A percentile compares a stretch with the other conserved stretches of the same genome.
Evolutionary conservation across 78 protist genomes (phyloP).

Genomic region (Cavenderia fasciculata): DNA sequence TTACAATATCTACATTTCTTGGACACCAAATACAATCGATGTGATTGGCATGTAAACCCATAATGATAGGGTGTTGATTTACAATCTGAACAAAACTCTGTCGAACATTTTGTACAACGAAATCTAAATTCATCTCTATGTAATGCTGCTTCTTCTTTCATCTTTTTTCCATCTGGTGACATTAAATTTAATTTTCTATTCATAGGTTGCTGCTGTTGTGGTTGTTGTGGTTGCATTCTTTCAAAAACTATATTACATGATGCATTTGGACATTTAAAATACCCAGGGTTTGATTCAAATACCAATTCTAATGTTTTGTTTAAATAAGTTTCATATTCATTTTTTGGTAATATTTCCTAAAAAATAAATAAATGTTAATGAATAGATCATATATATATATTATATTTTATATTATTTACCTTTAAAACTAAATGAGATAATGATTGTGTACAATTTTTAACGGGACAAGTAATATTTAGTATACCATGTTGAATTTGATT

Average conservation of each 20-base stretch:
- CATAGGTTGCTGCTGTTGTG: not conserved
- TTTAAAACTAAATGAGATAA: conserved; percentile 1
- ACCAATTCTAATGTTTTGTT: conserved; percentile 26
- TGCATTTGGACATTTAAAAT: conserved; percentile 18
- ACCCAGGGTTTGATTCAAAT: not conserved
- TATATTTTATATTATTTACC: not conserved
- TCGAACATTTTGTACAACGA: conserved; percentile 40
- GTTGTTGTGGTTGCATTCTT: conserved; percentile 3
- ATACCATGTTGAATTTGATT: not conserved
- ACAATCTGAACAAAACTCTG: conserved; percentile 60
- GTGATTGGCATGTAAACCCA: conserved; percentile 10
- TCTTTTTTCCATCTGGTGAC: conserved; percentile 13
- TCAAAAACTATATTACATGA: conserved; percentile 10
- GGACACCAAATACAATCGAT: conserved; percentile 14
- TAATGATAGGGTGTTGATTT: conserved; percentile 45
- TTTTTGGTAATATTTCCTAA: conserved; percentile 8
- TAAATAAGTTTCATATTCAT: conserved; percentile 39
- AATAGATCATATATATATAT: not conserved
- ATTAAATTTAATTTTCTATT: conserved; percentile 1
- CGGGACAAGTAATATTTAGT: not conserved
- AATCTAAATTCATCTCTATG: conserved; percentile 56
- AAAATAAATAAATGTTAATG: not conserved
- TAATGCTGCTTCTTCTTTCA: conserved; percentile 68
- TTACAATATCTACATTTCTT: conserved; percentile 65
- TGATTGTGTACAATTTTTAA: not conserved